phyloP scores from a whole-genome alignment of 176 grass and related monocot species.

The Carex littledalei region DNA sequence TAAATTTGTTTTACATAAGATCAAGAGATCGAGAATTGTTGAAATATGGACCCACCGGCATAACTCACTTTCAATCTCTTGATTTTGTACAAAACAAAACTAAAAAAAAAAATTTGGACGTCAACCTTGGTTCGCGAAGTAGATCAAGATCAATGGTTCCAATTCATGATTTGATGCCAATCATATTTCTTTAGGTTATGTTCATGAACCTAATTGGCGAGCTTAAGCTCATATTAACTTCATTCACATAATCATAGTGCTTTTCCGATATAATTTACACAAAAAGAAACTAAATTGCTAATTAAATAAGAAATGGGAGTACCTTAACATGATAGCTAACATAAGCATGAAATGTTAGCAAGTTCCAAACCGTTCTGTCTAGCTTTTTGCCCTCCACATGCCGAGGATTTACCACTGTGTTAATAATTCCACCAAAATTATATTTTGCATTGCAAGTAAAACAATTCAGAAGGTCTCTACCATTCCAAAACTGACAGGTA shows the following conservation, averaged over 20 bases:
- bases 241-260: background rate
- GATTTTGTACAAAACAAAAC: background rate
- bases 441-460: background rate
- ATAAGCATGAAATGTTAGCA: constrained; percentile 99
- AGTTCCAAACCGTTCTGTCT: constrained; percentile 96
- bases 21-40: background rate
- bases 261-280: background rate
- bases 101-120: background rate
- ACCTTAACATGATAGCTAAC: constrained; percentile 99
- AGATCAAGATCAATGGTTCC: background rate
- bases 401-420: constrained; percentile 77
- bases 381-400: constrained; percentile 88
- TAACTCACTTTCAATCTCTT: background rate
- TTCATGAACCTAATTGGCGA: background rate
- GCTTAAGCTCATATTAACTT: background rate
- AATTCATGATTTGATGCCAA: background rate
- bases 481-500: background rate
- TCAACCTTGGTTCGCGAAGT: background rate
- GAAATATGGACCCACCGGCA: background rate
- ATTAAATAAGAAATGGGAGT: constrained; percentile 18
- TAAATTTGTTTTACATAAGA: background rate
- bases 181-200: background rate
- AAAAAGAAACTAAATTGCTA: background rate
- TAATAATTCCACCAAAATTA: constrained; percentile 23
- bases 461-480: background rate